phyloP scores from a whole-genome alignment of 495 filamentous ascomycete genomes.

The Penicillium odoratum region DNA sequence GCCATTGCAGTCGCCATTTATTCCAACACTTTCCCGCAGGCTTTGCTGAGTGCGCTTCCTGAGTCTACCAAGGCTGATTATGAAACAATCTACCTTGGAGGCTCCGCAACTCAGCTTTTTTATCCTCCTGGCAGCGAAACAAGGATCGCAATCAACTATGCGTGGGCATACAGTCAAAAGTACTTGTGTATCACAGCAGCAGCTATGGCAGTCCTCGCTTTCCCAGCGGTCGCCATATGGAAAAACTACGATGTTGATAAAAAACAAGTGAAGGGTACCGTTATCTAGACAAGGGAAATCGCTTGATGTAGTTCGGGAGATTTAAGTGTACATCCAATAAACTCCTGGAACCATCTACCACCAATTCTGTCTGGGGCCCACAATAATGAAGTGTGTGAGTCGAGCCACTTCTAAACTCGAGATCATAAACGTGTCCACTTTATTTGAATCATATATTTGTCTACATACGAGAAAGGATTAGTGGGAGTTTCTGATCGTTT shows the following conservation, averaged over 20 bases:
- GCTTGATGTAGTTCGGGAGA: background rate
- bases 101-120: slow-evolving; percentile 25
- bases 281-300: slow-evolving; percentile 15
- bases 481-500: too few species aligned
- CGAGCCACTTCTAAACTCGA: too few species aligned
- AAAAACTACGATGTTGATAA: slow-evolving; percentile 41
- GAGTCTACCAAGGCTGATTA: slow-evolving; percentile 41
- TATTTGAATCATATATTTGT: too few species aligned
- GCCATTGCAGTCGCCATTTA: slow-evolving; percentile 63
- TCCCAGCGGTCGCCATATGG: slow-evolving; percentile 38
- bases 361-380: too few species aligned
- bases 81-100: slow-evolving; percentile 33
- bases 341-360: too few species aligned
- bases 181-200: slow-evolving; percentile 54
- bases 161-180: slow-evolving; percentile 60
- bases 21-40: slow-evolving; percentile 57
- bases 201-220: slow-evolving; percentile 27
- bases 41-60: slow-evolving; percentile 42
- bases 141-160: slow-evolving; percentile 50
- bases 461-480: too few species aligned
- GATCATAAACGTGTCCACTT: too few species aligned
- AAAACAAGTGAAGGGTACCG: slow-evolving; percentile 42
- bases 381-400: too few species aligned
- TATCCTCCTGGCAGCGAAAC: background rate
- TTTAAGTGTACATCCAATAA: too few species aligned